Evolutionary conservation across 495 filamentous ascomycete genomes (phyloP).

Genomic region (Aspergillus funiculosus): DNA sequence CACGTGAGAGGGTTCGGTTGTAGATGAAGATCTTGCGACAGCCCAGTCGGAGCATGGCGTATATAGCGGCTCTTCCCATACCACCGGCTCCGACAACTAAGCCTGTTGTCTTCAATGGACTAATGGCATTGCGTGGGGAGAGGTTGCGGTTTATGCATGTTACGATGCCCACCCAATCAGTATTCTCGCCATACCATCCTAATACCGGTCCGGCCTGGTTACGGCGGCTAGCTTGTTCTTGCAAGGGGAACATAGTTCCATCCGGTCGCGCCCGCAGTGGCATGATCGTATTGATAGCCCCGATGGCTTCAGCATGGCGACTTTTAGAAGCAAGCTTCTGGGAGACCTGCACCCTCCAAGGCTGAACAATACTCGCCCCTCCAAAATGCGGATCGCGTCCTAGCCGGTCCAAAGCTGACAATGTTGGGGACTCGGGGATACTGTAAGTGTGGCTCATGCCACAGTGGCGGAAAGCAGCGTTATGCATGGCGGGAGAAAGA

Average conservation of each 20-base stretch:
- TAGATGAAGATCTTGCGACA: constrained; percentile 75
- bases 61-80: constrained; percentile 75
- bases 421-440: constrained; percentile 55
- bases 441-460: constrained; percentile 69
- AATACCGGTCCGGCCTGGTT: constrained; percentile 59
- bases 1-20: constrained; percentile 60
- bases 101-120: constrained; percentile 57
- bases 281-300: constrained; percentile 77
- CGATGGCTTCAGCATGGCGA: constrained; percentile 71
- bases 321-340: constrained; percentile 62
- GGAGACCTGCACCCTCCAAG: constrained; percentile 70
- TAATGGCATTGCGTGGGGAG: constrained; percentile 72
- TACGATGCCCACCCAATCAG: constrained; percentile 74
- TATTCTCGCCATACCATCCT: constrained; percentile 78
- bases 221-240: constrained; percentile 54
- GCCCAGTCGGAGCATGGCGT: constrained; percentile 71
- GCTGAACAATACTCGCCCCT: constrained; percentile 65
- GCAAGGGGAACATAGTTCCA: constrained; percentile 59
- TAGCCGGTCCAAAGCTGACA: constrained; percentile 59
- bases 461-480: constrained; percentile 63
- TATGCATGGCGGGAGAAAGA: constrained; percentile 74
- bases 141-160: constrained; percentile 66
- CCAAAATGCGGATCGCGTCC: constrained; percentile 63
- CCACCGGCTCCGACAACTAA: constrained; percentile 76
- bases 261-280: constrained; percentile 60